Evolutionary conservation across 805 yeast genomes (phyloP).

Genomic region (Brettanomyces naardenensis): DNA sequence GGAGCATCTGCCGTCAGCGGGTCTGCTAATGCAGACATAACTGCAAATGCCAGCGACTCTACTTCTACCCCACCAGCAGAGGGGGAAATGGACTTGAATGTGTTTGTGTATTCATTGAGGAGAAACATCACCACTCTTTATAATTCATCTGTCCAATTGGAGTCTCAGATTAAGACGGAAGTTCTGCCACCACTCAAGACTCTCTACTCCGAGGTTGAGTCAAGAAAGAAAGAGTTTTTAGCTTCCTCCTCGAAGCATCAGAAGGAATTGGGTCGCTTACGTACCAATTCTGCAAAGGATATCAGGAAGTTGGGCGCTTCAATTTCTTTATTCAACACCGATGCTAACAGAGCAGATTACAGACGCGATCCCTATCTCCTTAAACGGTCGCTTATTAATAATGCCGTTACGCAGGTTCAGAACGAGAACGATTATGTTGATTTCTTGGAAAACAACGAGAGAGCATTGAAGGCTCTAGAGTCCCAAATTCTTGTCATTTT

Average conservation of each 20-base stretch:
- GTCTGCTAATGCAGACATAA: slow-evolving; percentile 7
- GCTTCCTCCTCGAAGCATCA: slow-evolving; percentile 28
- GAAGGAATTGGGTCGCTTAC: slow-evolving; percentile 31
- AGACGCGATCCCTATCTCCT: slow-evolving; percentile 39
- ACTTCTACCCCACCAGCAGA: not conserved
- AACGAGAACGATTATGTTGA: slow-evolving; percentile 40
- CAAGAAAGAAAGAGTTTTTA: slow-evolving; percentile 35
- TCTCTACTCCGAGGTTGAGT: slow-evolving; percentile 30
- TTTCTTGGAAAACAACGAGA: slow-evolving; percentile 34
- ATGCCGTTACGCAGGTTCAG: slow-evolving; percentile 33
- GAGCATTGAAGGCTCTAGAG: slow-evolving; percentile 32
- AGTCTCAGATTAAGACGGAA: slow-evolving; percentile 27
- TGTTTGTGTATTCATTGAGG: slow-evolving; percentile 21
- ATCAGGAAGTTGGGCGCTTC: slow-evolving; percentile 16
- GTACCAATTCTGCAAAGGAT: slow-evolving; percentile 26
- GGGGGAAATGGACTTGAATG: slow-evolving; percentile 16
- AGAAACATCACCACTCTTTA: slow-evolving; percentile 24
- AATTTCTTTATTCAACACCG: slow-evolving; percentile 13
- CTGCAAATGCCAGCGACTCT: slow-evolving; percentile 3
- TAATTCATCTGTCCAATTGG: slow-evolving; percentile 31
- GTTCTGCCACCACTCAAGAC: slow-evolving; percentile 37
- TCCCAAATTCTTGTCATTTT: slow-evolving; percentile 33
- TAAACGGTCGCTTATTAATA: slow-evolving; percentile 28
- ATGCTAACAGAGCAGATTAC: slow-evolving; percentile 24
- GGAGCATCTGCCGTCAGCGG: slow-evolving; percentile 20